These are phyloP conservation scores for Xylaria castorea DNA, from an alignment of 495 filamentous ascomycete species.

Conservation along the genomic window DNA sequence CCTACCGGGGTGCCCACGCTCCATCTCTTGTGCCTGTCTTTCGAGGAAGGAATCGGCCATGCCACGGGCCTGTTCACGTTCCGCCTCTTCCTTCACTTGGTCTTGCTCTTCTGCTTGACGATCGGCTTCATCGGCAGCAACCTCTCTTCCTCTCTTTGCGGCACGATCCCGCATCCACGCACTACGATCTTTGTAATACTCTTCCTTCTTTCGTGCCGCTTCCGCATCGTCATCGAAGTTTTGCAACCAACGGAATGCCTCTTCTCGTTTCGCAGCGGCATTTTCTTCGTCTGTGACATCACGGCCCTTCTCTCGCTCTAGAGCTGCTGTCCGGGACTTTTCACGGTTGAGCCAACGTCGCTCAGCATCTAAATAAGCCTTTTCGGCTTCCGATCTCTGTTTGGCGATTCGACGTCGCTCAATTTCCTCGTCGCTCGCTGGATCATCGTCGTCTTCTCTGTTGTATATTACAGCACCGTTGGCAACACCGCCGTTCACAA, in stretches of 20 bases:
- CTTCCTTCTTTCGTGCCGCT: conserved; percentile 70
- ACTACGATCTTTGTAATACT: conserved; percentile 86
- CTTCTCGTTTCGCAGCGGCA: conserved; percentile 57
- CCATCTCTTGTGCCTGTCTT: conserved; percentile 84
- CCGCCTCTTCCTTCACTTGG: conserved; percentile 67
- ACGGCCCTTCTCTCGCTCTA: conserved; percentile 80
- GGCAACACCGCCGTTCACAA: conserved; percentile 80
- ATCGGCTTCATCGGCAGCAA: conserved; percentile 78
- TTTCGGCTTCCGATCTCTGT: conserved; percentile 75
- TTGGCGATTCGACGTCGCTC: conserved; percentile 75
- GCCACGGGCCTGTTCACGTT: conserved; percentile 78
- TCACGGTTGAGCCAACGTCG: conserved; percentile 91
- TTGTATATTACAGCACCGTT: conserved; percentile 64
- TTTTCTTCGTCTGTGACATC: conserved; percentile 78
- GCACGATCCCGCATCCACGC: conserved; percentile 85
- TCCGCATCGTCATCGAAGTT: conserved; percentile 93
- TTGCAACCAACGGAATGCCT: conserved; percentile 72
- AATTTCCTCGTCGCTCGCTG: conserved; percentile 86
- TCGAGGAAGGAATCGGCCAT: conserved; percentile 95
- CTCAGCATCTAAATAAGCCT: conserved; percentile 84
- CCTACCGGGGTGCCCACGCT: conserved; percentile 57
- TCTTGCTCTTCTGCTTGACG: conserved; percentile 80
- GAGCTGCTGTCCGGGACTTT: conserved; percentile 77
- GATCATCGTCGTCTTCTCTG: conserved; percentile 85
- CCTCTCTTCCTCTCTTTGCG: conserved; percentile 73